These are phyloP conservation scores for Leishmania braziliensis DNA, from an alignment of 208 protist species.

Conservation along the genomic window DNA sequence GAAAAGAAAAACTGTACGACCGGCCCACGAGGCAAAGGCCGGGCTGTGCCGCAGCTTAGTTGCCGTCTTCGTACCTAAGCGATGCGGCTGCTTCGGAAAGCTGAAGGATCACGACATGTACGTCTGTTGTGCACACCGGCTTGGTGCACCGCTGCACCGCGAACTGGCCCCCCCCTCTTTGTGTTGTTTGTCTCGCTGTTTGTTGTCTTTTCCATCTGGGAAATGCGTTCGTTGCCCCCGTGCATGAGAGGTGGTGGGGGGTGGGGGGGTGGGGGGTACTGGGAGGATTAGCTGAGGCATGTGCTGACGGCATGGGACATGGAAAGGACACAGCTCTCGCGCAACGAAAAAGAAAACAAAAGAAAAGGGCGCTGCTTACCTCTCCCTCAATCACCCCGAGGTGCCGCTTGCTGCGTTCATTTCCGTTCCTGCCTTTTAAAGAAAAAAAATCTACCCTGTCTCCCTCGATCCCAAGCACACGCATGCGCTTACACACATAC, in stretches of 20 bases:
- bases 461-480: not conserved
- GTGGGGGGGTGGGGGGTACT: not conserved
- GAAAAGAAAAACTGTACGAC: too few species aligned
- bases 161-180: not conserved
- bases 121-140: not conserved
- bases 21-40: too few species aligned
- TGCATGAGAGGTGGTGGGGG: too few species aligned
- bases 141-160: not conserved
- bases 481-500: not conserved
- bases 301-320: not conserved
- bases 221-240: not conserved
- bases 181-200: not conserved
- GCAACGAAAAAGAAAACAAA: too few species aligned
- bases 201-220: not conserved
- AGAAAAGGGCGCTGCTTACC: too few species aligned
- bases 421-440: not conserved
- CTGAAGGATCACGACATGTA: constrained; percentile 2
- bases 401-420: not conserved
- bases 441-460: not conserved
- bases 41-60: not conserved
- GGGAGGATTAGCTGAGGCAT: not conserved
- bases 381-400: not conserved
- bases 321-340: not conserved
- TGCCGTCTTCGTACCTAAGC: not conserved
- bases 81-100: not conserved